Evolutionary conservation across 495 filamentous ascomycete genomes (phyloP).

Genomic region (Trichodelitschia bisporula): DNA sequence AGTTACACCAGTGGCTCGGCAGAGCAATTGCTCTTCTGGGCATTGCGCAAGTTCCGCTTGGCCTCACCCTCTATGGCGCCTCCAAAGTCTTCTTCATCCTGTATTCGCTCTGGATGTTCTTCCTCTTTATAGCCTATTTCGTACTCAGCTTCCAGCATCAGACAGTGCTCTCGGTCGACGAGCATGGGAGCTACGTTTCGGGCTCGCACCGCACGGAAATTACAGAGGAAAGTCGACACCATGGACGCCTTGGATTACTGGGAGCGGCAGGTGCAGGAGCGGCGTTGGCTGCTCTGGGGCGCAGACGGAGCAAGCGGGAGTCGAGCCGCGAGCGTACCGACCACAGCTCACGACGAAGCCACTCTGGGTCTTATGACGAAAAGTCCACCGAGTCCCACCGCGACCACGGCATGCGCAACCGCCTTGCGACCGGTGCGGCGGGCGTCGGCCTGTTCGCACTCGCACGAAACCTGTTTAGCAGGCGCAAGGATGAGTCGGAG

Average conservation of each 20-base stretch:
- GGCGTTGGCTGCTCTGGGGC: too few species aligned
- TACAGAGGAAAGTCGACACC: conserved; percentile 4
- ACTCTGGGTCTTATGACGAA: conserved; percentile 9
- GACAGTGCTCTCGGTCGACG: conserved; percentile 22
- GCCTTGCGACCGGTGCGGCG: conserved; percentile 39
- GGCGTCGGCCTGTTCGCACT: conserved; percentile 38
- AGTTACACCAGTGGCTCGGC: conserved; percentile 74
- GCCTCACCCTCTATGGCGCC: conserved; percentile 78
- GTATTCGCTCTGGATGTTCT: conserved; percentile 46
- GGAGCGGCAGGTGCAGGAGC: too few species aligned
- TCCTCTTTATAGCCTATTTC: conserved; percentile 44
- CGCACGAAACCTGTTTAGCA: conserved; percentile 36
- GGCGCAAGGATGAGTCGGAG: conserved; percentile 34
- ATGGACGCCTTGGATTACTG: conserved; percentile 4
- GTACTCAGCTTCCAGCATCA: conserved; percentile 40
- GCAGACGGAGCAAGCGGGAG: conserved; percentile 7
- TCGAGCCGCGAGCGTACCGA: conserved; percentile 11
- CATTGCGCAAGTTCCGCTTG: conserved; percentile 68
- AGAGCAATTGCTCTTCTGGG: conserved; percentile 51
- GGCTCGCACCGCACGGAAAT: conserved; percentile 9
- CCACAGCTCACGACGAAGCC: conserved; percentile 8
- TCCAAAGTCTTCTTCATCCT: conserved; percentile 66
- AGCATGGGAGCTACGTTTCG: conserved; percentile 27
- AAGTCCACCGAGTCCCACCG: conserved; percentile 11
- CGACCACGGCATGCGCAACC: conserved; percentile 27